Evolutionary conservation across 805 yeast species (phyloP), one percentile per base, ranked within the genome.

Genomic region (Kluyveromyces nonfermentans): DNA sequence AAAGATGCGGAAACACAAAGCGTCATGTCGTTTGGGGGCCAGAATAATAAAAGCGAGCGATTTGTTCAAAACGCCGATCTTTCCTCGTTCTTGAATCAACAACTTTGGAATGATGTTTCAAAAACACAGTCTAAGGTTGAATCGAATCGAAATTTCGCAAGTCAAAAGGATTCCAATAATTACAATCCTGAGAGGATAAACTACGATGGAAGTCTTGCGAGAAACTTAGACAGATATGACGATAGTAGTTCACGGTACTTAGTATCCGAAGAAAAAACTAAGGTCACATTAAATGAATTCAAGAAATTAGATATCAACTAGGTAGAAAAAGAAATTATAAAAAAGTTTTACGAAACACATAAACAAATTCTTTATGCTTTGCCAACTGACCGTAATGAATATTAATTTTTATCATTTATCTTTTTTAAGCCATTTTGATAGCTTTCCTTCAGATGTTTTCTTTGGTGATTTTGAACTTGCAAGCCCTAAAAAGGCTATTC

Each of bases 1-100:
- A 28, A 15, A 10, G 63, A 59, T 41, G 59, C 60, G 45, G 65
- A 62, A 40, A 53, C 62, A 9, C 64, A 60, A 41, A 60, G 65
- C 50, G 42, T 62, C 28, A 54, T 61, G 57, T 59, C 64, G 12
- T 62, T 59, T 41, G 58, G 57, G 37, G 60, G 55, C 12, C 50
- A 52, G 35, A 51, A 50, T 35, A 53, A 46, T 36, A 25, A 36
- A 10, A 19, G 17, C 17, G 22, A 38, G 10, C 25, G 41, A 22
- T 50, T 55, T 40, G 49, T 45, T 9, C 50, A 54, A 20, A 50
- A 42, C 20, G 51, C 46, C 16, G 59, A 60, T 19, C 48, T 53
- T 15, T 51, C 60, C 15, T 51, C 59, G 4, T 53, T 50, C 31
- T 41, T 54, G 20, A 50, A 51, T 37, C 56, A 53, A 18, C 52